Evolutionary conservation across 164 flowering plant genomes (phyloP).

Genomic region (Nymphaea colorata): DNA sequence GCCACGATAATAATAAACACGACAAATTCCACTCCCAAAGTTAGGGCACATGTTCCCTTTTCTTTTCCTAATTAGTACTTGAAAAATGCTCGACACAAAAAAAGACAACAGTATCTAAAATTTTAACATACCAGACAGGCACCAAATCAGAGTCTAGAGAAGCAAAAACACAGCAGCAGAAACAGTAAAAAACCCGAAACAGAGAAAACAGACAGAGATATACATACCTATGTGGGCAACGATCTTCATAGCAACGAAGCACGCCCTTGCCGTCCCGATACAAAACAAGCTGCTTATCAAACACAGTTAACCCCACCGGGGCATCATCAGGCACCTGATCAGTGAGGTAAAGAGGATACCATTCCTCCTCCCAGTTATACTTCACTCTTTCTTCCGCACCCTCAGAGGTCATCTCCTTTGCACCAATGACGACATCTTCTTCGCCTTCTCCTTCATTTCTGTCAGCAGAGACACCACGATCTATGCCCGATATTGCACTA

Average conservation of each 20-base stretch:
- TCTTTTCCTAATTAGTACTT: too few species aligned
- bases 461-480: constrained; percentile 8
- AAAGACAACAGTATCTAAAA: too few species aligned
- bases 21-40: too few species aligned
- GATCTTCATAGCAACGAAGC: constrained; percentile 66
- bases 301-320: constrained; percentile 82
- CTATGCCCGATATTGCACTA: constrained; percentile 23
- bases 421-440: constrained; percentile 19
- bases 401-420: constrained; percentile 15
- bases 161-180: too few species aligned
- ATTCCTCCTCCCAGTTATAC: constrained; percentile 87
- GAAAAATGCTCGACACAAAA: too few species aligned
- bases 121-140: too few species aligned
- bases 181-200: too few species aligned
- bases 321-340: constrained; percentile 78
- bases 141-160: too few species aligned
- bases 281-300: constrained; percentile 68
- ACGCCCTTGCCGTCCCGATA: constrained; percentile 57
- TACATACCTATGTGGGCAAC: constrained; percentile 83
- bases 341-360: constrained; percentile 90
- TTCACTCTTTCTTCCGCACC: constrained; percentile 20
- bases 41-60: too few species aligned
- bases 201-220: too few species aligned
- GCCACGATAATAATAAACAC: too few species aligned
- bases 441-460: constrained; percentile 17